Evolutionary conservation across 1,284 basidiomycete species (phyloP).

Genomic region (Takashimella tepidaria): DNA sequence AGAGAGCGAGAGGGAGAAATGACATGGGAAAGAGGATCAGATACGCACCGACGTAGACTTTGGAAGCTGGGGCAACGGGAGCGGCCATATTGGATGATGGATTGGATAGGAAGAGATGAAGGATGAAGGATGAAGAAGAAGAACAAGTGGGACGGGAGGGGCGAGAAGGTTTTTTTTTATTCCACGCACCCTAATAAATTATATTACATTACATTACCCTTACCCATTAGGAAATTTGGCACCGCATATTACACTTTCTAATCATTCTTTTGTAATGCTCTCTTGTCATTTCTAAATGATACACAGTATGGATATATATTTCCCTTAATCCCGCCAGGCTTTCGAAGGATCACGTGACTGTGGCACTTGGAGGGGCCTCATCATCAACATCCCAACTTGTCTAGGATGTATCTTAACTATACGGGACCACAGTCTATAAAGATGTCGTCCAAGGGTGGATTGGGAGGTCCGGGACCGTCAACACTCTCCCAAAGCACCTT

Average conservation of each 20-base stretch:
- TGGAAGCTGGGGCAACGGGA: constrained; percentile 10
- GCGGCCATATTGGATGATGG: constrained; percentile 10
- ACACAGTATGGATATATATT: no score
- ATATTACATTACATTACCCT: no score
- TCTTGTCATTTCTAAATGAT: no score
- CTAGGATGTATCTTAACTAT: no score
- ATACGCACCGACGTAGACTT: constrained; percentile 23
- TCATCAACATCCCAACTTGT: no score
- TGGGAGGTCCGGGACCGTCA: constrained; percentile 5
- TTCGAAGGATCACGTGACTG: not conserved
- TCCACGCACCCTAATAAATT: not conserved
- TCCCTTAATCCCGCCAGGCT: not conserved
- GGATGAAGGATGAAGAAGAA: not conserved
- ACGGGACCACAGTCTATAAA: no score
- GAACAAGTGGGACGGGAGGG: not conserved
- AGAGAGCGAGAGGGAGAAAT: constrained; percentile 1
- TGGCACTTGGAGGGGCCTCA: not conserved
- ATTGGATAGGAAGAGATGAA: constrained; percentile 5
- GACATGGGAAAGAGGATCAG: not conserved
- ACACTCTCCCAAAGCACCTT: constrained; percentile 36
- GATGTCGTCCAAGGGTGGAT: constrained; percentile 3
- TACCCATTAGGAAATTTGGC: no score
- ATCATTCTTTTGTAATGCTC: no score
- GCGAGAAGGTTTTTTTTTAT: not conserved
- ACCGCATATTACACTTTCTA: no score